Evolutionary conservation across 306 rosid species (phyloP).

Genomic region (Rosa multiflora): DNA sequence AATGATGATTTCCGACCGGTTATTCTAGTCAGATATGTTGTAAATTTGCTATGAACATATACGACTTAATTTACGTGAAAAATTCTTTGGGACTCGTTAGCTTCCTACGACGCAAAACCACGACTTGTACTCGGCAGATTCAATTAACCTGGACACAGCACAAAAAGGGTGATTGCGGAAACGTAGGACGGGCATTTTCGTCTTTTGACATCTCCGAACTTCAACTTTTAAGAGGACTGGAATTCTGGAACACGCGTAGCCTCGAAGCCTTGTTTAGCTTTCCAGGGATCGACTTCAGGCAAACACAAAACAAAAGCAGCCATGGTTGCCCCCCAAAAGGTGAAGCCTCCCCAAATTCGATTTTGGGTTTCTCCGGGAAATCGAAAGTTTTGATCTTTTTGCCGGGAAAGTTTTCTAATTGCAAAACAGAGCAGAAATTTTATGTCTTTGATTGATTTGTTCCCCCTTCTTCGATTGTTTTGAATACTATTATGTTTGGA

Average conservation of each 20-base stretch:
- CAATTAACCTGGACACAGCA: constrained; percentile 23
- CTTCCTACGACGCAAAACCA: no score
- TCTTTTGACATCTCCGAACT: not conserved
- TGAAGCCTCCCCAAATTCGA: not conserved
- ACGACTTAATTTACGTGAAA: no score
- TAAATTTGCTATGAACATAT: no score
- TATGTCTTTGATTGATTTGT: not conserved
- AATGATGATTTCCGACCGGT: no score
- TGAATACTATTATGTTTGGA: not conserved
- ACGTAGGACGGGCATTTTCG: constrained; percentile 3
- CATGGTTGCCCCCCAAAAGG: constrained; percentile 38
- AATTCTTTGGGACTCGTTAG: no score
- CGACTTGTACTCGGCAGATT: no score
- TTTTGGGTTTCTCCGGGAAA: constrained; percentile 20
- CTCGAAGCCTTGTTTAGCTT: not conserved
- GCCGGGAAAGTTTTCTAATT: not conserved
- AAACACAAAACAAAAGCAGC: not conserved
- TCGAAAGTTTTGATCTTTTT: not conserved
- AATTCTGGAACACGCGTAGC: constrained; percentile 4
- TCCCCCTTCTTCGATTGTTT: not conserved
- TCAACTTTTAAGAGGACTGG: not conserved
- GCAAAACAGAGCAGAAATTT: not conserved
- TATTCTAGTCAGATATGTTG: no score
- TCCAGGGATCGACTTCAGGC: not conserved
- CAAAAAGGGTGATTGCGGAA: not conserved